These are phyloP conservation scores for Rubus parviflorus DNA, from an alignment of 306 rosid species.

Conservation along the genomic window DNA sequence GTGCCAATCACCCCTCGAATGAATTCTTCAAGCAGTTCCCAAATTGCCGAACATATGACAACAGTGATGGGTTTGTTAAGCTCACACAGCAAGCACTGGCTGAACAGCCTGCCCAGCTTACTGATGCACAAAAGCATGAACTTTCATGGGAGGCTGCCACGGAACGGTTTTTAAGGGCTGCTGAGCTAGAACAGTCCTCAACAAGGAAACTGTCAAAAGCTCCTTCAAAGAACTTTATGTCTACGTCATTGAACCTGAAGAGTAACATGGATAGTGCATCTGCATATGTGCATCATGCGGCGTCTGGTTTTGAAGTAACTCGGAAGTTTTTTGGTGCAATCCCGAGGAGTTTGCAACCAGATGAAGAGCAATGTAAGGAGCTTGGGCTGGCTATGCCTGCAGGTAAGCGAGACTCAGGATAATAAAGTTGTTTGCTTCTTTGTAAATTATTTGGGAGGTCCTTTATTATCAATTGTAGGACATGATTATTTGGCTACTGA, in stretches of 20 bases:
- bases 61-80: slow-evolving; percentile 53
- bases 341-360: slow-evolving; percentile 80
- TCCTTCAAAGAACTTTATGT: slow-evolving; percentile 48
- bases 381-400: slow-evolving; percentile 55
- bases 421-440: slow-evolving; percentile 15
- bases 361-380: slow-evolving; percentile 71
- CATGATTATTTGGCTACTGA: background rate
- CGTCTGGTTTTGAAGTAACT: slow-evolving; percentile 75
- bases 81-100: slow-evolving; percentile 54
- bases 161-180: slow-evolving; percentile 62
- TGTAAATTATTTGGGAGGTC: background rate
- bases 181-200: slow-evolving; percentile 48
- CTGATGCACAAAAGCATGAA: slow-evolving; percentile 55
- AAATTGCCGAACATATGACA: slow-evolving; percentile 64
- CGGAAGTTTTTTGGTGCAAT: slow-evolving; percentile 83
- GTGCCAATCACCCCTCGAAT: slow-evolving; percentile 87
- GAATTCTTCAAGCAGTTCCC: slow-evolving; percentile 97
- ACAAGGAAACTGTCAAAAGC: slow-evolving; percentile 29
- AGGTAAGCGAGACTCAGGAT: slow-evolving; percentile 32
- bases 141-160: slow-evolving; percentile 96
- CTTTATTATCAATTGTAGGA: background rate
- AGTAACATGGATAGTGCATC: slow-evolving; percentile 59
- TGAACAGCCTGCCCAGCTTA: slow-evolving; percentile 64
- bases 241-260: slow-evolving; percentile 45
- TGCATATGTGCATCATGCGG: slow-evolving; percentile 61